Percentiles rank a stretch among this genome's conserved stretches.
phyloP scores from a whole-genome alignment of 345 rosid genomes.

The Lumnitzera littorea region DNA sequence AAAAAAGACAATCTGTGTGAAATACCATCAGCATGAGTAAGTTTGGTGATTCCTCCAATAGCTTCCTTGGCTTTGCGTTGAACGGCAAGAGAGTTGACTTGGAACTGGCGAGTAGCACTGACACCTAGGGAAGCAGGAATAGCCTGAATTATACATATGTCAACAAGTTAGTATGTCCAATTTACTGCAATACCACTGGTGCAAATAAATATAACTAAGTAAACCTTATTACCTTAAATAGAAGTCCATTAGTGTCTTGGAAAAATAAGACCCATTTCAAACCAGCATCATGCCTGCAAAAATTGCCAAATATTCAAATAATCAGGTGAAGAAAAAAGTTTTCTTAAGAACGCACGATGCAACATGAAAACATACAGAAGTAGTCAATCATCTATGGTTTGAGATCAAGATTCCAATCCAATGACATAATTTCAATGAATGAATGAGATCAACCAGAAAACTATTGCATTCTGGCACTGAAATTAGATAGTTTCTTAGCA shows the following conservation, averaged over 20 bases:
- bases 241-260: conserved; percentile 98
- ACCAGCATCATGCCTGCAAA: conserved; percentile 67
- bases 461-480: no score
- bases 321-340: not conserved
- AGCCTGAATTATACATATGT: conserved; percentile 38
- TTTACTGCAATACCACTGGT: not conserved
- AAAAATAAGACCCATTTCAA: conserved; percentile 86
- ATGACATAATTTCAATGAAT: no score
- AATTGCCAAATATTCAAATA: conserved; percentile 1
- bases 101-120: conserved; percentile 72
- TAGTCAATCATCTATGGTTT: no score
- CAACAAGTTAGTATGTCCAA: no score
- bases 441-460: no score
- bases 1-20: conserved; percentile 19
- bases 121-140: conserved; percentile 95
- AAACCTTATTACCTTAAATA: conserved; percentile 57
- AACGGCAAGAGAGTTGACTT: conserved; percentile 96
- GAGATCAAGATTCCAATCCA: no score
- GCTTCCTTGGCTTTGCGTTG: conserved; percentile 98
- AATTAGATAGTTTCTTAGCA: no score
- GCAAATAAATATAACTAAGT: no score
- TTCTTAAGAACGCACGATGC: not conserved
- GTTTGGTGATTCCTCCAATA: conserved; percentile 91
- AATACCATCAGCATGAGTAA: conserved; percentile 86
- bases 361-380: no score